A percentile compares a stretch with the other conserved stretches of the same genome.
Evolutionary conservation across 805 yeast genomes (phyloP).

Genomic region (Candida saitoana): DNA sequence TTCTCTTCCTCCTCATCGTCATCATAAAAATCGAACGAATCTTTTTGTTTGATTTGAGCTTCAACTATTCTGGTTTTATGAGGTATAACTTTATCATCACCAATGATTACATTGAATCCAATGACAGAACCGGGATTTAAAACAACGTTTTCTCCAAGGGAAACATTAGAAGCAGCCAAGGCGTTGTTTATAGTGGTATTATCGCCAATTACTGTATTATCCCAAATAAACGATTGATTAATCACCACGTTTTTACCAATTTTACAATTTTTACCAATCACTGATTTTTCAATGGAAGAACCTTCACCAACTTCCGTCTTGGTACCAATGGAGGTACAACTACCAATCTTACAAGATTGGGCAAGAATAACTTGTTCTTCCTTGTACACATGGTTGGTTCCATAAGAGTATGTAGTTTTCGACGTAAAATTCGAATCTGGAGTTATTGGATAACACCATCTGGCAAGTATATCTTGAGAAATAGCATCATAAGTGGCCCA

Average conservation of each 20-base stretch:
- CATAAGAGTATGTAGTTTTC: constrained; percentile 73
- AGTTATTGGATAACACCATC: constrained; percentile 90
- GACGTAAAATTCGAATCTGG: constrained; percentile 78
- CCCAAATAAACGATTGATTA: constrained; percentile 82
- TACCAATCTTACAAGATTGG: constrained; percentile 83
- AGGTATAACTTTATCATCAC: constrained; percentile 46
- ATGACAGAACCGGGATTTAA: constrained; percentile 72
- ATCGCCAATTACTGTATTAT: constrained; percentile 69
- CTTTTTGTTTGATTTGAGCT: constrained; percentile 34
- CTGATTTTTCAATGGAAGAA: constrained; percentile 60
- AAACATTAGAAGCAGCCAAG: constrained; percentile 65
- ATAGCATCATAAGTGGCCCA: constrained; percentile 92
- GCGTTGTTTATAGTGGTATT: constrained; percentile 54
- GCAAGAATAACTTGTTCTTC: constrained; percentile 87
- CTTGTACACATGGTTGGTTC: constrained; percentile 81
- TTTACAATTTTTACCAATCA: constrained; percentile 80
- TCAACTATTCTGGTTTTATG: constrained; percentile 52
- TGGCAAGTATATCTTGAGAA: constrained; percentile 80
- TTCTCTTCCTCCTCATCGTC: constrained; percentile 23
- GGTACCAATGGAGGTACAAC: constrained; percentile 78
- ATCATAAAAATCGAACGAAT: constrained; percentile 28
- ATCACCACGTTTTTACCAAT: constrained; percentile 77
- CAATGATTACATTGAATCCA: constrained; percentile 71
- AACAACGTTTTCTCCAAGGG: constrained; percentile 47
- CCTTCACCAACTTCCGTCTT: constrained; percentile 74